Conservation (phyloP, 306 rosid species). For the Medicago truncatula region MtrunA17r5.0-ANR NC_053042.1:48653501-48654000, state of each 20-base stretch:
- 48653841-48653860: background rate
- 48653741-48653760: background rate
- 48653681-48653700: background rate
- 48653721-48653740: background rate
- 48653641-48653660: too few species aligned
- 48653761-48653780: background rate
- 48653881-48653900: background rate
- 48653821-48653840: too few species aligned
- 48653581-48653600: too few species aligned
- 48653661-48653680: background rate
- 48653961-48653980: constrained; percentile 49
- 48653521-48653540: too few species aligned
- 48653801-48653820: background rate
- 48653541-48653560: too few species aligned
- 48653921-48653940: constrained; percentile 50
- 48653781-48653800: background rate
- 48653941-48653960: constrained; percentile 74
- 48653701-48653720: background rate
- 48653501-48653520: too few species aligned
- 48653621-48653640: too few species aligned
- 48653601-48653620: too few species aligned
- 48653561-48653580: too few species aligned
- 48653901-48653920: background rate
- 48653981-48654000: constrained; percentile 34
- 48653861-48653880: background rate